phyloP scores from a whole-genome alignment of 371 early-diverging fungal species.

The Syncephalastrum contaminatum region DNA sequence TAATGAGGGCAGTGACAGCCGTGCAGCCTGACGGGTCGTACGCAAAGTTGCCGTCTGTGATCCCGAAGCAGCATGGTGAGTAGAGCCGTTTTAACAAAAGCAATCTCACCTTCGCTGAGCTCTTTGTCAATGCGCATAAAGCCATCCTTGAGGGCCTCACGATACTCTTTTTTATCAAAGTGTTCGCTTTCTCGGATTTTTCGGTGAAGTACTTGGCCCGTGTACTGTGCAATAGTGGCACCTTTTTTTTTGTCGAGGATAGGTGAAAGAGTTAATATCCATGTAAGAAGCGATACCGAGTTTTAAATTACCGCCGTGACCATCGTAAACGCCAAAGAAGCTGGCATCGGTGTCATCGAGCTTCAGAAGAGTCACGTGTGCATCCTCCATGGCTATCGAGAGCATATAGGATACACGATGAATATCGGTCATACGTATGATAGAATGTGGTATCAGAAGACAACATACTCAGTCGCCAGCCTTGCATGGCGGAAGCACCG shows the following conservation, averaged over 20 bases:
- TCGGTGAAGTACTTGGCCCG: conserved; percentile 78
- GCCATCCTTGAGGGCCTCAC: conserved; percentile 76
- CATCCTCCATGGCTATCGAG: conserved; percentile 93
- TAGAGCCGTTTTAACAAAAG: neutral
- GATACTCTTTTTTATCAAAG: conserved; percentile 70
- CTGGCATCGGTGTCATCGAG: conserved; percentile 57
- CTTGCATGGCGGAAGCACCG: conserved; percentile 95
- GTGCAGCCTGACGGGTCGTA: conserved; percentile 94
- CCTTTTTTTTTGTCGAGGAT: conserved; percentile 58
- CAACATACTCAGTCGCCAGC: conserved; percentile 92
- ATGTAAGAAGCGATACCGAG: neutral
- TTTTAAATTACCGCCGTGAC: conserved; percentile 83
- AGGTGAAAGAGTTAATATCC: neutral
- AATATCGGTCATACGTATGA: neutral
- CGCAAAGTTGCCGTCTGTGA: conserved; percentile 64
- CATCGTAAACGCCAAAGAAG: conserved; percentile 97
- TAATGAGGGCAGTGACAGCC: conserved; percentile 66
- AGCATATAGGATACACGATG: neutral
- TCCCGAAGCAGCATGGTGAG: neutral
- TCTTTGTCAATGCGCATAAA: conserved; percentile 82
- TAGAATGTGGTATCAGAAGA: conserved; percentile 2
- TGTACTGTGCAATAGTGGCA: conserved; percentile 80
- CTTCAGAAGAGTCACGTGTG: conserved; percentile 86
- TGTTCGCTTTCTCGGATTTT: conserved; percentile 62
- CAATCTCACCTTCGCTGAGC: conserved; percentile 64